phyloP scores from a whole-genome alignment of 2,329 filamentous ascomycete species.

The Venturia pyrina region DNA sequence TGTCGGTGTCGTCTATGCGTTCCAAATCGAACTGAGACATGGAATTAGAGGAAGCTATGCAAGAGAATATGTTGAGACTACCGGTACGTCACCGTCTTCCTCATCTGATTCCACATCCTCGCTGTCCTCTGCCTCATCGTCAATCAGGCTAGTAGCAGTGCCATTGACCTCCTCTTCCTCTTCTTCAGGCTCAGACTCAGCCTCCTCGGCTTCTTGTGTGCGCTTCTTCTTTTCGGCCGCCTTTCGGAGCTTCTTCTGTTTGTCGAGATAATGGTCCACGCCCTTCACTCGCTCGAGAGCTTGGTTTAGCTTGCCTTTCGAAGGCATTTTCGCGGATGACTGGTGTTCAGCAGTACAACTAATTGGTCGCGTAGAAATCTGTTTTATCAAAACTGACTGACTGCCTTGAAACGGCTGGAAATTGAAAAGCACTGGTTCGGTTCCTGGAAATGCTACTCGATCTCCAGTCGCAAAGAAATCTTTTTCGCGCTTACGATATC shows the following conservation, averaged over 20 bases:
- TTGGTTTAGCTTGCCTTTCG: slow-evolving; percentile 40
- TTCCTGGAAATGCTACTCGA: background rate
- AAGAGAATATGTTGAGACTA: background rate
- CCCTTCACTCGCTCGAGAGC: slow-evolving; percentile 50
- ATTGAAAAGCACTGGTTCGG: background rate
- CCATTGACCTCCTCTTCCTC: slow-evolving; percentile 16
- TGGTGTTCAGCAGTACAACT: background rate
- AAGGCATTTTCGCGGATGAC: background rate
- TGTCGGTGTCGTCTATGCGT: slow-evolving; percentile 17
- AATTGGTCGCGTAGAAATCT: background rate
- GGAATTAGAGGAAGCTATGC: background rate
- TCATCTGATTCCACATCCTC: slow-evolving; percentile 17
- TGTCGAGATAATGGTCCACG: slow-evolving; percentile 63
- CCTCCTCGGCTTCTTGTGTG: slow-evolving; percentile 17
- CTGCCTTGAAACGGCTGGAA: background rate
- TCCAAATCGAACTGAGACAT: slow-evolving; percentile 10
- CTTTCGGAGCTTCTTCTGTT: slow-evolving; percentile 60
- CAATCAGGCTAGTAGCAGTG: background rate
- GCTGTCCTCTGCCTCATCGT: slow-evolving; percentile 30
- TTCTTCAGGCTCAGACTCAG: slow-evolving; percentile 29
- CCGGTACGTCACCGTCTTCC: background rate
- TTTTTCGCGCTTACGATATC: background rate
- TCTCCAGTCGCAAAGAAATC: background rate
- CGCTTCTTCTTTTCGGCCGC: slow-evolving; percentile 40
- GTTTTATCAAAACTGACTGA: background rate